Evolutionary conservation across 192 early-diverging fungal species (phyloP), one percentile per base, ranked within the genome.

Genomic region (Rhizophagus sp.): DNA sequence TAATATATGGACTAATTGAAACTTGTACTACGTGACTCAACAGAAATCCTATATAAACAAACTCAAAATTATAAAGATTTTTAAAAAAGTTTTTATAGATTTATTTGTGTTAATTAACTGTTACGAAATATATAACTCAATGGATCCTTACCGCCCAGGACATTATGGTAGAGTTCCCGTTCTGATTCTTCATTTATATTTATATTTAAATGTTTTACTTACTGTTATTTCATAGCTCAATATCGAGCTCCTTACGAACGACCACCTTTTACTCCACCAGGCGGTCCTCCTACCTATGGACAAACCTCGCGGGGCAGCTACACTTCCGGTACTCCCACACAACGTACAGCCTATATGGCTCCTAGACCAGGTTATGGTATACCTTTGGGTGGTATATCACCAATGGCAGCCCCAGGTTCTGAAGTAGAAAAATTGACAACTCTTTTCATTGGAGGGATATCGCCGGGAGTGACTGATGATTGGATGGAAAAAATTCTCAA

Each of bases 381-480:
- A 25, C 64, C 19, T 22, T 2, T 62, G 8, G 68, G 67, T 15
- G 34, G 47, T 41, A 22, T 52, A 9, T 63, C 39, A 50, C 15
- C 12, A 66, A 77, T 47, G 17, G 19, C 30, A 2, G 24, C 64
- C 10, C 30, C 50, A 12, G 57, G 57, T 22, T 34, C 78, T 41
- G 78, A 79, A 62, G 57, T 81, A 2, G 90, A 92, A 30, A 94
- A 92, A 79, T 82, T 93, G 62, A 90, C 89, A 19, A 93, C 92
- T 10, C 73, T 94, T 10, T 95, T 92, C 81, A 89, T 95, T 65
- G 90, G 90, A 39, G 86, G 86, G 5, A 95, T 94, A 75, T 83
- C 91, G 3, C 87, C 92, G 22, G 94, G 93, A 1, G 86, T 94
- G 13, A 86, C 81, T 47, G 92, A 95, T 79, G 87, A 79, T 7